Conservation (phyloP, 2,329 filamentous ascomycete genomes). For the Xylaria digitata region DNA sequence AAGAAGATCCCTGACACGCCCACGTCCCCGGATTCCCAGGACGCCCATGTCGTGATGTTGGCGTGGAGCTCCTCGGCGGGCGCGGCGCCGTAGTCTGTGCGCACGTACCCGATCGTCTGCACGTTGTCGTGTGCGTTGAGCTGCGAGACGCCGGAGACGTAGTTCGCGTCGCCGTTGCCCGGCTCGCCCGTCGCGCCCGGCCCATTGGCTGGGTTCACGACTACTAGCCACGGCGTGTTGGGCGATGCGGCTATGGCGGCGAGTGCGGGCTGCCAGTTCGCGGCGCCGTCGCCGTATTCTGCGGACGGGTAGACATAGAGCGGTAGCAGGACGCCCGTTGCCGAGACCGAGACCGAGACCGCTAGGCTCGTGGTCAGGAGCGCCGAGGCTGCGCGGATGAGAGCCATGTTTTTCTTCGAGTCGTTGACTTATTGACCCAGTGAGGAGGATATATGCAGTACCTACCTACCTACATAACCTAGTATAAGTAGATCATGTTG, state of each 20-base stretch:
- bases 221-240: constrained; percentile 32
- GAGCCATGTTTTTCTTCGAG: constrained; percentile 3
- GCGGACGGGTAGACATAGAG: constrained; percentile 33
- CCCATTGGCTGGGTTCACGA: constrained; percentile 48
- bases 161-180: constrained; percentile 46
- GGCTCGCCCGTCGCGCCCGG: constrained; percentile 51
- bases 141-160: constrained; percentile 50
- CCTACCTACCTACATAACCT: too few relatives aligned
- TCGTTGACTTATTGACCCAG: too few relatives aligned
- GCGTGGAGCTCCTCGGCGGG: constrained; percentile 49
- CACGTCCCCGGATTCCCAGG: constrained; percentile 33
- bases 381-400: constrained; percentile 8
- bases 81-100: constrained; percentile 50
- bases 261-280: constrained; percentile 31
- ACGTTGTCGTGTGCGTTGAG: constrained; percentile 55
- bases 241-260: constrained; percentile 18
- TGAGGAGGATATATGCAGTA: too few relatives aligned
- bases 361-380: constrained; percentile 20
- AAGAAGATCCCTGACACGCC: constrained; percentile 55
- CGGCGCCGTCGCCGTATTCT: constrained; percentile 20
- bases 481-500: too few relatives aligned
- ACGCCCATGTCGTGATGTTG: constrained; percentile 53
- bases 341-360: constrained; percentile 17
- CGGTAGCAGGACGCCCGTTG: constrained; percentile 33
- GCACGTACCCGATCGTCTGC: constrained; percentile 55